Percentiles rank a stretch among this genome's conserved stretches.
phyloP scores from a whole-genome alignment of 2,329 filamentous ascomycete genomes.

The Chaetomiaceae sp. region DNA sequence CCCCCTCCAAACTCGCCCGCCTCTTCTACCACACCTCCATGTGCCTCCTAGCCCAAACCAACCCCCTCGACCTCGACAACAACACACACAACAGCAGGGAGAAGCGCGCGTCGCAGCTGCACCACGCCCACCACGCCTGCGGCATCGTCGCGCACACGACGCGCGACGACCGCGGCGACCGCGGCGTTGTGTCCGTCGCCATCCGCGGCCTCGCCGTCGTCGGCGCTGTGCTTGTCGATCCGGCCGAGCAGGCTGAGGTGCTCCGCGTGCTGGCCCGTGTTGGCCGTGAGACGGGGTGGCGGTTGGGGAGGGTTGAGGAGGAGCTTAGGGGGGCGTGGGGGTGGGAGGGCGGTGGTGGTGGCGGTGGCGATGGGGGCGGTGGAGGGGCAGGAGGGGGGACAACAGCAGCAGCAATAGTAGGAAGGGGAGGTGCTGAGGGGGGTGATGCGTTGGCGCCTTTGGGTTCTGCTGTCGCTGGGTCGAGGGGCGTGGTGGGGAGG shows the following conservation, averaged over 20 bases:
- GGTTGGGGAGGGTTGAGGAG: conserved; percentile 63
- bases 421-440: no score
- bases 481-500: not conserved
- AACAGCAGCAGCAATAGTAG: no score
- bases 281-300: conserved; percentile 72
- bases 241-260: conserved; percentile 74
- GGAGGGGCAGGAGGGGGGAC: not conserved
- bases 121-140: conserved; percentile 79
- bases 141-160: conserved; percentile 76
- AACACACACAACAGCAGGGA: conserved; percentile 54
- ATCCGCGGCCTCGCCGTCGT: conserved; percentile 75
- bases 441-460: not conserved
- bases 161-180: conserved; percentile 56
- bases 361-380: not conserved
- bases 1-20: conserved; percentile 72
- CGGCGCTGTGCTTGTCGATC: conserved; percentile 63
- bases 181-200: conserved; percentile 72
- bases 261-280: conserved; percentile 72
- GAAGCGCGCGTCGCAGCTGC: conserved; percentile 64
- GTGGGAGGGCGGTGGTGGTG: conserved; percentile 44
- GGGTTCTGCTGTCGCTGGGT: no score
- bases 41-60: conserved; percentile 72
- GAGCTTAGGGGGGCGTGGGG: conserved; percentile 75
- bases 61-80: conserved; percentile 61
- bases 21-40: conserved; percentile 87